Evolutionary conservation across 2,329 filamentous ascomycete genomes (phyloP).

Genomic region (Colletotrichum brevisporum): DNA sequence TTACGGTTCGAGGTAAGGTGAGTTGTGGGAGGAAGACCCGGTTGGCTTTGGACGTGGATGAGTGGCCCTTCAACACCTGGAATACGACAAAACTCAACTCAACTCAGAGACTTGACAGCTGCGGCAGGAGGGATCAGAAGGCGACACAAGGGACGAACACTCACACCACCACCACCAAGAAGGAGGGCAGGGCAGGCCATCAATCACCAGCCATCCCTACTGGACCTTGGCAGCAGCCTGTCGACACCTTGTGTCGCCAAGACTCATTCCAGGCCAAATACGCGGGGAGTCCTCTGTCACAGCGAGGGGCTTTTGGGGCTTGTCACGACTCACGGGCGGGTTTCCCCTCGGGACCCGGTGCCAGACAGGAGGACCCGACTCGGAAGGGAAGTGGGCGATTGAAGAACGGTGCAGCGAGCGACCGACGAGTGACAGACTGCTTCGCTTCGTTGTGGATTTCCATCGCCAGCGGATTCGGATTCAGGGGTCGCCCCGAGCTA

Average conservation of each 20-base stretch:
- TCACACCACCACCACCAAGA: background rate
- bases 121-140: too few relatives aligned
- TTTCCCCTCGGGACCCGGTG: background rate
- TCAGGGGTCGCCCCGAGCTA: slow-evolving; percentile 37
- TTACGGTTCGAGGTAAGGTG: background rate
- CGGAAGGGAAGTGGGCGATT: slow-evolving; percentile 15
- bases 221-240: too few relatives aligned
- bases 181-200: background rate
- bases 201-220: slow-evolving; percentile 34
- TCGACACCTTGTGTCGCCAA: slow-evolving; percentile 26
- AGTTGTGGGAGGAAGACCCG: background rate
- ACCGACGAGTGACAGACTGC: too few relatives aligned
- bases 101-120: too few relatives aligned
- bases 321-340: slow-evolving; percentile 25
- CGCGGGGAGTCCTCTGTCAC: slow-evolving; percentile 17
- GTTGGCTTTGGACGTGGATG: too few relatives aligned
- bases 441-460: slow-evolving; percentile 13
- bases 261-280: slow-evolving; percentile 28
- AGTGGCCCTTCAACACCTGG: too few relatives aligned
- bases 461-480: background rate
- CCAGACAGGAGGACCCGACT: background rate
- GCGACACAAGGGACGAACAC: slow-evolving; percentile 2
- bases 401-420: background rate
- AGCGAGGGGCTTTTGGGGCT: slow-evolving; percentile 9
- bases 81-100: too few relatives aligned